Evolutionary conservation across 495 filamentous ascomycete species (phyloP), one percentile per base, ranked within the genome.

Genomic region (Annulohypoxylon nitens): DNA sequence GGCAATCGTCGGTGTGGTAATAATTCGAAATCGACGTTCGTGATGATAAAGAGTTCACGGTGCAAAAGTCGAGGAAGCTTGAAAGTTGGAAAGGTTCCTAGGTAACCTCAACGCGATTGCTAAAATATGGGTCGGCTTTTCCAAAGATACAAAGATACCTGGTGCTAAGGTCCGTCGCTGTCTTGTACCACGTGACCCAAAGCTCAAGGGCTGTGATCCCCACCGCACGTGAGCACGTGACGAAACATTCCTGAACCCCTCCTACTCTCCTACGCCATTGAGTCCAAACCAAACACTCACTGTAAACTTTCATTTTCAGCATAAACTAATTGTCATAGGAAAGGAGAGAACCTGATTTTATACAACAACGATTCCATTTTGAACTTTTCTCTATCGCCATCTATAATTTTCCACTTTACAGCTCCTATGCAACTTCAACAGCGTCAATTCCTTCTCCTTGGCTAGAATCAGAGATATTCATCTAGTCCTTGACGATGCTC

Each of bases 141-240:
- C 43, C 5, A 10, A 37, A 33, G 58, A 25, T n/a, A 45, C 18
- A 10, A 37, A 16, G 58, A 25, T n/a, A 45, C 18, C 58, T 61
- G 11, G 20, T 51, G 25, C 48, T 47, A 16, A 1, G 41, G 43
- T 47, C 43, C 43, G 4, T 45, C 4, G 8, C 18, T 9, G n/a
- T 3, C 20, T 23, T 20, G 47, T 50, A 20, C 3, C 45, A 50
- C 45, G 45, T 50, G 45, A 50, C 7, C 9, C 5, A 50, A n/a
- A 50, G 16, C 16, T 50, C 6, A 7, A 50, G 16, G n/a, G 9
- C 7, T 11, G 16, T 16, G 9, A n/a, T 8, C 37, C 16, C 43
- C 14, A 50, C 23, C 10, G 48, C 48, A 51, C 48, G 48, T 51
- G 48, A 26, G 48, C 48, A 51, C 48, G 48, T 51, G 48, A 51